A percentile compares a stretch with the other conserved stretches of the same genome.
phyloP scores from a whole-genome alignment of 805 yeast genomes.

The Candida maesae region DNA sequence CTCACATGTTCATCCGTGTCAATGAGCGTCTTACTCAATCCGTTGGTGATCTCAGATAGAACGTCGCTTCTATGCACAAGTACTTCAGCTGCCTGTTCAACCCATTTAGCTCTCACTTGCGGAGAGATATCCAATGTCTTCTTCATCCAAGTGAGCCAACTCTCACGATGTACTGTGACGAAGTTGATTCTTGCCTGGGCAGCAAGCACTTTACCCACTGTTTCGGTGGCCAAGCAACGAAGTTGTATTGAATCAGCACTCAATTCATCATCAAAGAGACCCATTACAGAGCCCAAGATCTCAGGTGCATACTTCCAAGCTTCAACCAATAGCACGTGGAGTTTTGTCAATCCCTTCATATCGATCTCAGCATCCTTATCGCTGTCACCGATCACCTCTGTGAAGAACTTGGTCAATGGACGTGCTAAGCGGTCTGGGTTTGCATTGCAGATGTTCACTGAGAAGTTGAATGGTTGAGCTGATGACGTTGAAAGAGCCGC shows the following conservation, averaged over 20 bases:
- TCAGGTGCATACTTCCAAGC: conserved; percentile 82
- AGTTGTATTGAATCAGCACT: conserved; percentile 63
- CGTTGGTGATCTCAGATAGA: conserved; percentile 48
- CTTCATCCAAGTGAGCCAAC: conserved; percentile 70
- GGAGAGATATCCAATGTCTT: conserved; percentile 69
- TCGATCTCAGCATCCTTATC: conserved; percentile 21
- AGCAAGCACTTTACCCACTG: conserved; percentile 64
- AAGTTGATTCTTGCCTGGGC: conserved; percentile 52
- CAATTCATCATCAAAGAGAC: conserved; percentile 75
- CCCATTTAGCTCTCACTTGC: conserved; percentile 67
- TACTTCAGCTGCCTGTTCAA: conserved; percentile 48
- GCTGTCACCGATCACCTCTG: conserved; percentile 66
- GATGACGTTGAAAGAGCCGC: conserved; percentile 17
- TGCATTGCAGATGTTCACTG: conserved; percentile 62
- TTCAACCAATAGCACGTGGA: conserved; percentile 60
- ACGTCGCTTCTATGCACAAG: conserved; percentile 43
- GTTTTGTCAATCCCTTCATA: conserved; percentile 47
- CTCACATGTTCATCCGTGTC: conserved; percentile 78
- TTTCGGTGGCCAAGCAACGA: conserved; percentile 64
- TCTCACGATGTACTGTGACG: conserved; percentile 49
- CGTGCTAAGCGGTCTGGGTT: conserved; percentile 74
- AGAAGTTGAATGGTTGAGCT: conserved; percentile 57
- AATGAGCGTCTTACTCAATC: conserved; percentile 62
- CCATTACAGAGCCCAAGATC: conserved; percentile 66
- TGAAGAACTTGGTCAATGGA: conserved; percentile 70